Evolutionary conservation across 1,284 basidiomycete genomes (phyloP), one percentile per base, ranked within the genome.

Genomic region (Coniferiporia sulphurascens): DNA sequence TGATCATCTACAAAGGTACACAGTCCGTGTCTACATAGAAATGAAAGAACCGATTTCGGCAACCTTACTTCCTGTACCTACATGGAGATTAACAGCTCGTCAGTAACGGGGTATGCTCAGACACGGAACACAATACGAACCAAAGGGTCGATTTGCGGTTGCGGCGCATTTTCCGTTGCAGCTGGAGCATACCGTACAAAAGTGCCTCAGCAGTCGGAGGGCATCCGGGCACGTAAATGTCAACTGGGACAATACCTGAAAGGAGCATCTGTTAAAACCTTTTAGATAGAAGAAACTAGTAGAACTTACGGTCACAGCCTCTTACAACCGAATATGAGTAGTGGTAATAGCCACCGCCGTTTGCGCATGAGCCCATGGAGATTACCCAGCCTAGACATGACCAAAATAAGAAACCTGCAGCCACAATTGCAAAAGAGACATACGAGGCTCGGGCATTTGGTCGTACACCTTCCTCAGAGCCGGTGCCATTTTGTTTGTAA

Each of bases 401-500:
- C 10, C 17, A 1, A 38, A n/a, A 51, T 34, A 41, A 38, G 17
- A 69, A 66, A 62, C 67, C 41, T 51, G 52, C 48, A 44, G 50
- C 55, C 60, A 63, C 46, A 34, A 59, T 65, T 63, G 69, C 63
- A 63, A 64, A 66, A 62, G 52, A 69, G 46, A 76, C 78, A 38
- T 72, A 88, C 91, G 83, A 65, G 93, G 93, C 69, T 95, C 92
- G 27, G 94, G 94, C 93, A 97, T 96, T 75, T 98, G 94, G 75
- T 97, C 94, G 72, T 97, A 96, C 52, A 95, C 91, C 74, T 94
- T 96, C 70, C 94, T 84, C 71, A 98, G 73, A 4, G 95, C 95
- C 50, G 97, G 97, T 3, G 95, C 97, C 97, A 99, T 99, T 81
- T 99, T 99, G 82, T 99, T 99, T 66, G 97, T 99, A 67, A 99